phyloP scores from a whole-genome alignment of 352 stramenopile species.

The Globisporangium cystogenes region DNA sequence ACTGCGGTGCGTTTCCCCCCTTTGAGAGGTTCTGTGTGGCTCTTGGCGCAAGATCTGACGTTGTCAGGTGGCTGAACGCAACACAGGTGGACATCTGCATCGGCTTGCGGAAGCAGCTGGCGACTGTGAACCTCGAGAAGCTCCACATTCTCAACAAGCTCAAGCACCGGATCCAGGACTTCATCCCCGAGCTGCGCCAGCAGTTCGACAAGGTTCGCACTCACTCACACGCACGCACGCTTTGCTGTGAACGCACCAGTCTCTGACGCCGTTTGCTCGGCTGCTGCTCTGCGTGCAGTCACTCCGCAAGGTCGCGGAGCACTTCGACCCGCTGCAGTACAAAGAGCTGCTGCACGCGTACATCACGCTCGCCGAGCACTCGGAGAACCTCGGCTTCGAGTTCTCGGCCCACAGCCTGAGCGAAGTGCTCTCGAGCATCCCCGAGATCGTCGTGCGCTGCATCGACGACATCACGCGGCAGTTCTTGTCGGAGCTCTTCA shows the following conservation, averaged over 20 bases:
- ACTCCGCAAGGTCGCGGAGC: constrained; percentile 55
- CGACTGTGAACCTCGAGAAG: constrained; percentile 32
- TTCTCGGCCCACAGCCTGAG: constrained; percentile 64
- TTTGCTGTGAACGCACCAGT: too few species aligned
- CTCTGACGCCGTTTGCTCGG: background rate
- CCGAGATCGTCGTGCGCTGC: constrained; percentile 72
- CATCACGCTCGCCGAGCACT: constrained; percentile 70
- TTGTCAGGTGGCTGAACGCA: too few species aligned
- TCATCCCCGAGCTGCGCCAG: constrained; percentile 58
- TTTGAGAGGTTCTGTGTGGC: too few species aligned
- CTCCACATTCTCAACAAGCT: constrained; percentile 62
- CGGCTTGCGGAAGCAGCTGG: constrained; percentile 41
- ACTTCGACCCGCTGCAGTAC: constrained; percentile 71
- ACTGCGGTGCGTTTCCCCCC: constrained; percentile 47
- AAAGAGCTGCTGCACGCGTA: constrained; percentile 81
- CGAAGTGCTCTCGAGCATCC: constrained; percentile 69
- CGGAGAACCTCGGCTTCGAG: constrained; percentile 72
- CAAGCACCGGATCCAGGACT: constrained; percentile 56
- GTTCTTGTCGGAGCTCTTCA: constrained; percentile 38
- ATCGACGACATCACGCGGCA: constrained; percentile 65
- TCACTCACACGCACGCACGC: too few species aligned
- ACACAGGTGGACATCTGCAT: constrained; percentile 75
- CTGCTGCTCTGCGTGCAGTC: constrained; percentile 26
- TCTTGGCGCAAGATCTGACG: background rate
- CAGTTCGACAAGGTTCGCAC: constrained; percentile 68